Evolutionary conservation across 139 green algal genomes (phyloP).

Genomic region (Pycnococcus provasolii): DNA sequence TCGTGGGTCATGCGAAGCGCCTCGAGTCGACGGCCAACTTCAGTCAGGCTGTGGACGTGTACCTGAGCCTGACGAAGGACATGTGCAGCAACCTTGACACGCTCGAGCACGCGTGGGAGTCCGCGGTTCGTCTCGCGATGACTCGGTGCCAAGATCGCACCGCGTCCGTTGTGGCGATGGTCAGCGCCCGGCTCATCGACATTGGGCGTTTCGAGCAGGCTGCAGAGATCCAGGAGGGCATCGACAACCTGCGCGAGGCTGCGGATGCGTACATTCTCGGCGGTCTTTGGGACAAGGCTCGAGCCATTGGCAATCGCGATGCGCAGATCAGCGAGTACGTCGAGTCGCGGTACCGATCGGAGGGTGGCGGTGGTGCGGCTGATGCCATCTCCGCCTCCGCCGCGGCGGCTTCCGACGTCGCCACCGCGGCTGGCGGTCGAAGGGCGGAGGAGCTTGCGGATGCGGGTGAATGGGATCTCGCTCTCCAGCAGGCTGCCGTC

Average conservation of each 20-base stretch:
- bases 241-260: conserved; percentile 45
- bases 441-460: conserved; percentile 45
- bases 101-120: conserved; percentile 42
- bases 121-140: conserved; percentile 50
- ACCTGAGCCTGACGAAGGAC: conserved; percentile 44
- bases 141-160: conserved; percentile 48
- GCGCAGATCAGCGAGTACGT: conserved; percentile 43
- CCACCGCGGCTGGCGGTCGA: conserved; percentile 24
- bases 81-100: conserved; percentile 39
- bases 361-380: conserved; percentile 30
- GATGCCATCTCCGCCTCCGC: conserved; percentile 39
- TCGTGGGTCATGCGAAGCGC: conserved; percentile 13
- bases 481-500: conserved; percentile 47
- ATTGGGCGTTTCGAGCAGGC: conserved; percentile 46
- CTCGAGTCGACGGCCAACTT: conserved; percentile 44
- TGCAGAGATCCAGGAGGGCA: conserved; percentile 47
- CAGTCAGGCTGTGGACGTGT: conserved; percentile 60
- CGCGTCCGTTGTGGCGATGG: conserved; percentile 47
- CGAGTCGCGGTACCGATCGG: conserved; percentile 41
- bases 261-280: conserved; percentile 41
- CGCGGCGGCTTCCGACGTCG: conserved; percentile 36
- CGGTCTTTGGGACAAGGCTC: conserved; percentile 48
- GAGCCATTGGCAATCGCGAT: conserved; percentile 20
- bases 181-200: conserved; percentile 41
- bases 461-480: conserved; percentile 51